Percentiles rank a stretch among this genome's conserved stretches.
These are phyloP conservation scores for Pichia membranifaciens DNA, from an alignment of 805 yeast genomes.

Conservation along the genomic window DNA sequence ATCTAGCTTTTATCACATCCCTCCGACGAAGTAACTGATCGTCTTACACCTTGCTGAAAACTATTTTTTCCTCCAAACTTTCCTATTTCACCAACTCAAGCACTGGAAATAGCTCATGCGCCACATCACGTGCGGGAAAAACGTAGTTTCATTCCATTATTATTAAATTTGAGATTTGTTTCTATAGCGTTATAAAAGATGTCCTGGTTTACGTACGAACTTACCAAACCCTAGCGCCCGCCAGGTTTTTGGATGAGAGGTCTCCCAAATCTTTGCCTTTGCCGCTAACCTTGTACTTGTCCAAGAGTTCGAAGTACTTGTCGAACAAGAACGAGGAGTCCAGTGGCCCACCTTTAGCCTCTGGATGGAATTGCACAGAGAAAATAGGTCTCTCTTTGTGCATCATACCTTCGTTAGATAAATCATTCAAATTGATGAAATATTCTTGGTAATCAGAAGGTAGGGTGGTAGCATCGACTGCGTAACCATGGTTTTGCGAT, in stretches of 20 bases:
- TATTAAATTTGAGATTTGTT: no score
- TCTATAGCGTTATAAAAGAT: no score
- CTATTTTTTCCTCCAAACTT: no score
- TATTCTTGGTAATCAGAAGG: conserved; percentile 76
- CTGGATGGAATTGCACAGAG: conserved; percentile 98
- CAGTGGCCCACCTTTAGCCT: conserved; percentile 98
- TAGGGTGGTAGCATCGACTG: conserved; percentile 79
- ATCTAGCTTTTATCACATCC: neutral
- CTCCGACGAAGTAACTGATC: no score
- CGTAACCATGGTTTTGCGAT: conserved; percentile 98
- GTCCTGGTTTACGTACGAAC: neutral
- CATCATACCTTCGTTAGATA: conserved; percentile 96
- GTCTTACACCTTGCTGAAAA: no score
- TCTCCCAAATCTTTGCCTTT: conserved; percentile 13
- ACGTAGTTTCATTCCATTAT: no score
- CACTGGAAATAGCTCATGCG: no score
- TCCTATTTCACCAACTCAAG: no score
- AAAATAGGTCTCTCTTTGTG: conserved; percentile 84
- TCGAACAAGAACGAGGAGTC: conserved; percentile 91
- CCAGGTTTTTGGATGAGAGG: conserved; percentile 12
- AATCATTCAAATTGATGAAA: conserved; percentile 89
- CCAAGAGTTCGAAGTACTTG: conserved; percentile 71
- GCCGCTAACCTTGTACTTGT: conserved; percentile 43
- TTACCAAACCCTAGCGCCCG: conserved; percentile 15
- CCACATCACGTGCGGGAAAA: no score